phyloP scores from a whole-genome alignment of 768 basidiomycete genomes.

The Amanita polypyramis region DNA sequence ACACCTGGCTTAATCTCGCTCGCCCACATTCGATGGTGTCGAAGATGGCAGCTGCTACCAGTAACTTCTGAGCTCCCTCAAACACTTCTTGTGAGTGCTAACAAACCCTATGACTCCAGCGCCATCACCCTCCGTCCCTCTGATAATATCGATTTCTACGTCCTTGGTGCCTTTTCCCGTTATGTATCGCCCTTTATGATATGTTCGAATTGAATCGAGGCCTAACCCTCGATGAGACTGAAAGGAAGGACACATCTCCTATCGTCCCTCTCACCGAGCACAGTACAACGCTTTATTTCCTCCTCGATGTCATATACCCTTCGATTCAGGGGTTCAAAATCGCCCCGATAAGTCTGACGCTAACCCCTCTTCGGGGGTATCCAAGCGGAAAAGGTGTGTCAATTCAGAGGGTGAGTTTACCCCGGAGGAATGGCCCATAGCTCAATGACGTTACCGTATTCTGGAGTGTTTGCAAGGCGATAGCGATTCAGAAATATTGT shows the following conservation, averaged over 20 bases:
- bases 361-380: no score
- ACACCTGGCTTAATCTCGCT: no score
- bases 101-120: neutral
- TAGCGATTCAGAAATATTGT: slow-evolving; percentile 1
- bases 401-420: no score
- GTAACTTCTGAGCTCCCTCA: no score
- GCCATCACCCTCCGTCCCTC: slow-evolving; percentile 16
- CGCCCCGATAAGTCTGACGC: no score
- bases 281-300: slow-evolving; percentile 7
- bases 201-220: slow-evolving; percentile 19
- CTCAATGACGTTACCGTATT: neutral
- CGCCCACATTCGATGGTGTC: no score
- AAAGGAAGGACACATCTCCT: neutral
- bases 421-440: neutral
- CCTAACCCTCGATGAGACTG: neutral
- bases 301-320: slow-evolving; percentile 8
- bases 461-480: slow-evolving; percentile 2
- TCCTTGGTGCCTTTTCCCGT: slow-evolving; percentile 17
- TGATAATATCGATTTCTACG: slow-evolving; percentile 21
- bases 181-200: slow-evolving; percentile 21
- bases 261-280: slow-evolving; percentile 11
- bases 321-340: no score
- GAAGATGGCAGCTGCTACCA: no score
- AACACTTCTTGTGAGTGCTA: no score
- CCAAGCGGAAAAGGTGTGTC: no score